Evolutionary conservation across 2,329 filamentous ascomycete species (phyloP).

Genomic region (Beauveria medogensis): DNA sequence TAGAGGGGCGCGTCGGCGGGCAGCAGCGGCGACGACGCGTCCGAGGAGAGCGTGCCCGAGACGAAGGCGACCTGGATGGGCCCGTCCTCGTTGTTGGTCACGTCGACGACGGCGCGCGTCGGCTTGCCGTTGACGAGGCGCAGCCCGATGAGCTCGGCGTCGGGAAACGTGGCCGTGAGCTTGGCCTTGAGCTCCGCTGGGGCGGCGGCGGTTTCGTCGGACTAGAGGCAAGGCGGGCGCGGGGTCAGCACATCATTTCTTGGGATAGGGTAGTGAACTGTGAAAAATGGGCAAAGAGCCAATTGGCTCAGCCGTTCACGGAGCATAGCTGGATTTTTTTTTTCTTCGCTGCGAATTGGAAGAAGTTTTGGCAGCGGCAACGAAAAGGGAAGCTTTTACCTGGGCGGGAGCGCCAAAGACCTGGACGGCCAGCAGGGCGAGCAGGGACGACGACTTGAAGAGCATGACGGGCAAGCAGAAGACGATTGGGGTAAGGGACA

Average conservation of each 20-base stretch:
- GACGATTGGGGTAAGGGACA: neutral
- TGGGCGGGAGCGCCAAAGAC: slow-evolving; percentile 57
- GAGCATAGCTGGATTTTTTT: neutral
- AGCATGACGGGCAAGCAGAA: slow-evolving; percentile 46
- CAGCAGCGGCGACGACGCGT: slow-evolving; percentile 43
- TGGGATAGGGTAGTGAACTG: too few species aligned
- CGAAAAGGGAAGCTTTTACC: slow-evolving; percentile 35
- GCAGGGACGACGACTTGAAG: slow-evolving; percentile 63
- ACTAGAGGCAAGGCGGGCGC: neutral
- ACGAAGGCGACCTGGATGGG: slow-evolving; percentile 70
- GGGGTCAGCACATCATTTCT: neutral
- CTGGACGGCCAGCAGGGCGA: slow-evolving; percentile 64
- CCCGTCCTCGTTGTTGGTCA: slow-evolving; percentile 74
- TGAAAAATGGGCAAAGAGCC: too few species aligned
- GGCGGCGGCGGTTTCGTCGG: slow-evolving; percentile 14
- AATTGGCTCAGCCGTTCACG: neutral
- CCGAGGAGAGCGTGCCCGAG: slow-evolving; percentile 62
- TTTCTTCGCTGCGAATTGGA: neutral
- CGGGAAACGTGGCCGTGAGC: slow-evolving; percentile 54
- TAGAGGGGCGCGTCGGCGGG: slow-evolving; percentile 36
- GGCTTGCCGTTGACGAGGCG: slow-evolving; percentile 91
- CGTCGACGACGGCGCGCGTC: slow-evolving; percentile 71
- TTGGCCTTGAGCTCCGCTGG: slow-evolving; percentile 48
- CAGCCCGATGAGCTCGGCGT: slow-evolving; percentile 82
- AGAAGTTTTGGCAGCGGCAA: neutral